Conservation (phyloP, 345 rosid species). For the Citrus cavaleriei region DNA sequence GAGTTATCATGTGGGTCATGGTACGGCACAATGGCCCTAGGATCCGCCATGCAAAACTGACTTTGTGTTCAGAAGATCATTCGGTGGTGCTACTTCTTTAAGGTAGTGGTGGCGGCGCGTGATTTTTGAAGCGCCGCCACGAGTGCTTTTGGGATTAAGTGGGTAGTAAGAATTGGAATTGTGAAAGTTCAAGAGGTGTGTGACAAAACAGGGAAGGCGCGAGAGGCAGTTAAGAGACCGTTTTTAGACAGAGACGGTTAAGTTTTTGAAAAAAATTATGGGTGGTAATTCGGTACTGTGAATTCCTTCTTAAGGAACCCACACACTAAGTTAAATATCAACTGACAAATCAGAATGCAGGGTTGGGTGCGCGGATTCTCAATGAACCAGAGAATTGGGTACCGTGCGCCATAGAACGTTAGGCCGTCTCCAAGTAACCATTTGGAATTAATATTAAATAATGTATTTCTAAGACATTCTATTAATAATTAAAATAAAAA, state of each 20-base stretch:
- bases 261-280: background rate
- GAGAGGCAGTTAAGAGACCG: constrained; percentile 38
- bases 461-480: background rate
- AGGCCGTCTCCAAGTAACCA: too few species aligned
- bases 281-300: background rate
- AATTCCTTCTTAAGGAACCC: background rate
- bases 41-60: constrained; percentile 31
- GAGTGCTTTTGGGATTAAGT: background rate
- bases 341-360: background rate
- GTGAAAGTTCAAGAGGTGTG: background rate
- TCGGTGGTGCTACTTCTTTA: background rate
- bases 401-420: background rate
- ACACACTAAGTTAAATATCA: background rate
- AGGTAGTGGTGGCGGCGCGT: background rate
- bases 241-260: constrained; percentile 23
- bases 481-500: background rate
- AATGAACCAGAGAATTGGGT: background rate
- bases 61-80: background rate
- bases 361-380: background rate
- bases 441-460: background rate
- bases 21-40: constrained; percentile 20
- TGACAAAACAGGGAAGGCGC: constrained; percentile 12
- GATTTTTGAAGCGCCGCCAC: constrained; percentile 10
- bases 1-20: constrained; percentile 27
- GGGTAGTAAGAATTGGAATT: constrained; percentile 1